Conservation (phyloP, 371 early-diverging fungal species). For the Saksenaea vasiformis region DNA sequence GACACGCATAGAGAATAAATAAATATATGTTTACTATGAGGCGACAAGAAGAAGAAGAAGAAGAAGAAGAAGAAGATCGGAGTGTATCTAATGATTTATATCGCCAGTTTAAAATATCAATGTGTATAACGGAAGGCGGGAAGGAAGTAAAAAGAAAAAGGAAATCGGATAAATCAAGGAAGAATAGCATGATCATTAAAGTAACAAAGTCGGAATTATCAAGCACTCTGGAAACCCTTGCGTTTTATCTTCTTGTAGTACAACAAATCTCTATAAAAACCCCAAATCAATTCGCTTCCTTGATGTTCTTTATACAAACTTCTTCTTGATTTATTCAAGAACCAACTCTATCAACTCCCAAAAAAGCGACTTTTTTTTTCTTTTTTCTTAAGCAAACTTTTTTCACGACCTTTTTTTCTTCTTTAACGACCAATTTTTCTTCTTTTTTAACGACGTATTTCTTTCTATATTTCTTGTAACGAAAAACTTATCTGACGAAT, state of each 20-base stretch:
- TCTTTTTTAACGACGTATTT: neutral
- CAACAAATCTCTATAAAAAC: neutral
- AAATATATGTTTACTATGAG: too few species aligned
- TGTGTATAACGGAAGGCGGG: neutral
- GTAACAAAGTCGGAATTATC: neutral
- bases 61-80: neutral
- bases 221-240: neutral
- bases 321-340: conserved; percentile 3
- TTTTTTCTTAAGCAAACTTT: neutral
- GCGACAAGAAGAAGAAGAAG: neutral
- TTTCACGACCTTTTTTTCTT: neutral
- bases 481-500: neutral
- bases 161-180: neutral
- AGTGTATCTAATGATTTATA: neutral
- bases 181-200: conserved; percentile 2
- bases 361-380: too few species aligned
- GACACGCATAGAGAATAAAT: neutral
- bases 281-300: neutral
- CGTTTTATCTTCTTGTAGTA: conserved; percentile 3
- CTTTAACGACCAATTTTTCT: neutral
- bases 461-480: neutral
- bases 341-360: neutral
- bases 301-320: neutral
- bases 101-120: neutral
- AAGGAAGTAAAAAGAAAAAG: neutral